phyloP scores from a whole-genome alignment of 257 asterid genomes.

The Echium plantagineum region DNA sequence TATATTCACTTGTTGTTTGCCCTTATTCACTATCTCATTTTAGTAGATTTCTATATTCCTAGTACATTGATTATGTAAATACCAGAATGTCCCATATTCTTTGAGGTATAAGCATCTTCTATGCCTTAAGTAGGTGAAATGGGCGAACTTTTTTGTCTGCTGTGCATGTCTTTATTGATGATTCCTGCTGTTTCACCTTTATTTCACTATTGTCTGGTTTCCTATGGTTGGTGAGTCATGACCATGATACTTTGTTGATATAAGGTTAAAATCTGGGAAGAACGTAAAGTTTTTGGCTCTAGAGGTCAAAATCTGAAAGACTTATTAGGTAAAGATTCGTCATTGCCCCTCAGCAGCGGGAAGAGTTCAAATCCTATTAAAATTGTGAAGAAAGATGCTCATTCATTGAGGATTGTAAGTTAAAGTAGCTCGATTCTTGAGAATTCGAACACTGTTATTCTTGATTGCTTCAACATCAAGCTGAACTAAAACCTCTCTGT shows the following conservation, averaged over 20 bases:
- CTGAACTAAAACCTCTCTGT: not conserved
- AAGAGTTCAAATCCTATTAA: constrained; percentile 61
- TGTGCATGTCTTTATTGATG: not conserved
- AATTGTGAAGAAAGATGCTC: constrained; percentile 74
- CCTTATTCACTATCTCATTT: no score
- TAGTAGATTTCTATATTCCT: no score
- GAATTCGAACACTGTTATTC: constrained; percentile 1
- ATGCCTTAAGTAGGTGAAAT: no score
- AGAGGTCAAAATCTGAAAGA: constrained; percentile 79
- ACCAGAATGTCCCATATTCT: no score
- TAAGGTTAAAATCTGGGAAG: constrained; percentile 93
- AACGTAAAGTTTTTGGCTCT: constrained; percentile 93
- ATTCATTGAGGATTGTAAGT: constrained; percentile 74
- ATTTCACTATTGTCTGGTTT: constrained; percentile 3
- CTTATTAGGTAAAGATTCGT: constrained; percentile 48
- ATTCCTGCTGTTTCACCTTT: not conserved
- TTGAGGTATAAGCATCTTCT: no score
- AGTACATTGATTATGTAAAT: no score
- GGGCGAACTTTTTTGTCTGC: not conserved
- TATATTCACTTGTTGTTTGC: no score
- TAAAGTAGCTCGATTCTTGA: constrained; percentile 8
- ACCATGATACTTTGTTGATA: constrained; percentile 5
- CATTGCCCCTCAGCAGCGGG: constrained; percentile 29
- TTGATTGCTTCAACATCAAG: not conserved
- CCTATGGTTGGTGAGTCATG: not conserved